Base-by-base conservation (phyloP, 371 early-diverging fungal genomes). In the Saksenaea vasiformis region DNA sequence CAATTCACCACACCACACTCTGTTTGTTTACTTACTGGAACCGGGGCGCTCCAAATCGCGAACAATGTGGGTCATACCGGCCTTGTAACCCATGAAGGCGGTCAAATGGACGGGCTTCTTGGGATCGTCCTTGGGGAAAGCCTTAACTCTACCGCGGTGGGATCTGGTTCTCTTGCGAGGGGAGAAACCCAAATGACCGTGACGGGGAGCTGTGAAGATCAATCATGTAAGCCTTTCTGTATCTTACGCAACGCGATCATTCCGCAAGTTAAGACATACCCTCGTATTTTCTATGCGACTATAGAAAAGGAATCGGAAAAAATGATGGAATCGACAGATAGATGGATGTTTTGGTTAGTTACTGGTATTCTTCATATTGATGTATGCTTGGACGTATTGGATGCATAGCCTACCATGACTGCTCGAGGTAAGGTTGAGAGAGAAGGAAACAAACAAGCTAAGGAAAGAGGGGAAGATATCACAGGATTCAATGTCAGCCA, bases 61-160 rank as follows among this genome's bases (percentile, higher is more conserved):
- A 69, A 99, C 97, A 75, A 99, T 92, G 89, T 99, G 99, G 80
- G 99, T 98, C 99, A 99, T 99, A 81, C 99, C 99, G 63, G 98
- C 99, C 94, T 99, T 99, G 95, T 99, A 99, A 71, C 93, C 98
- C 79, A 99, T 84, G 93, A 98, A 99, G 74, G 97, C 99, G 61
- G 99, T 98, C 80, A 99, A 85, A 88, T 99, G 99, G 69, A 98
- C 96, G 64, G 95, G 91, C 90, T 96, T 93, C 80, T 85, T 85
- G 65, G 90, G 79, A 85, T 98, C 95, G 87, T 99, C 99, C 89
- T 93, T 93, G 80, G 99, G 99, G 93, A 96, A 99, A 68, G 99
- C 92, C 94, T 98, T 97, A 73, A 94, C 92, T 77, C 94, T 91
- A 75, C 98, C 99, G 74, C 95, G 93, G 87, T 95, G 93, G 67